phyloP scores from a whole-genome alignment of 768 basidiomycete species.

The Omphalotus guepiniiformis region DNA sequence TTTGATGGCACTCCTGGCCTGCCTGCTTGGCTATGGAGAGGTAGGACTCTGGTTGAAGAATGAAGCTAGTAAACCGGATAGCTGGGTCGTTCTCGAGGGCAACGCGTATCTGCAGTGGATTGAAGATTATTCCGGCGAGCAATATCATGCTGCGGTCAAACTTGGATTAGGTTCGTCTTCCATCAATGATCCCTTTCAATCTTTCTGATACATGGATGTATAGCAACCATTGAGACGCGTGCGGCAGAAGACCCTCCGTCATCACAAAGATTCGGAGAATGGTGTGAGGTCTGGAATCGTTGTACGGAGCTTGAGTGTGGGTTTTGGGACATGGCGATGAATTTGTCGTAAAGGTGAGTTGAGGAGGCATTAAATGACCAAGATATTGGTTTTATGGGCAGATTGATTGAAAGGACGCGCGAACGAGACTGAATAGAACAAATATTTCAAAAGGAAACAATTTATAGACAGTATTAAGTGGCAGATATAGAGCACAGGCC shows the following conservation, averaged over 20 bases:
- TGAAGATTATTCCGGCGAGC: constrained; percentile 70
- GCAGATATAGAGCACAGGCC: no score
- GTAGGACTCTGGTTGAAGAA: constrained; percentile 81
- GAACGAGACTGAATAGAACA: no score
- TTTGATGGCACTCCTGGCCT: constrained; percentile 79
- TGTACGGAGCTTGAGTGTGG: constrained; percentile 75
- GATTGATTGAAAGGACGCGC: no score
- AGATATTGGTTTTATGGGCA: no score
- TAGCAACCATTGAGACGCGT: constrained; percentile 72
- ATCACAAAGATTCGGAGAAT: constrained; percentile 51
- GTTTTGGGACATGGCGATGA: constrained; percentile 77
- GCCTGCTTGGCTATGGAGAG: constrained; percentile 89
- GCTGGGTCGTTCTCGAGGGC: constrained; percentile 54
- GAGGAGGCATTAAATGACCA: no score
- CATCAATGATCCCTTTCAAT: constrained; percentile 20
- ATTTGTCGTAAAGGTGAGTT: no score
- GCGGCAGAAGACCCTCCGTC: constrained; percentile 65
- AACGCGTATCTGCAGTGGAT: constrained; percentile 80
- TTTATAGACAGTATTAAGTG: no score
- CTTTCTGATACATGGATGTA: background rate
- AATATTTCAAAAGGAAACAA: no score
- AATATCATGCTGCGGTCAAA: constrained; percentile 69
- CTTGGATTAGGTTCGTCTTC: constrained; percentile 61
- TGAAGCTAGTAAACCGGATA: constrained; percentile 35
- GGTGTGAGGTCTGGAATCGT: constrained; percentile 68